These are phyloP conservation scores for Talaromyces pinophilus DNA, from an alignment of 2,329 filamentous ascomycete species.

Conservation along the genomic window DNA sequence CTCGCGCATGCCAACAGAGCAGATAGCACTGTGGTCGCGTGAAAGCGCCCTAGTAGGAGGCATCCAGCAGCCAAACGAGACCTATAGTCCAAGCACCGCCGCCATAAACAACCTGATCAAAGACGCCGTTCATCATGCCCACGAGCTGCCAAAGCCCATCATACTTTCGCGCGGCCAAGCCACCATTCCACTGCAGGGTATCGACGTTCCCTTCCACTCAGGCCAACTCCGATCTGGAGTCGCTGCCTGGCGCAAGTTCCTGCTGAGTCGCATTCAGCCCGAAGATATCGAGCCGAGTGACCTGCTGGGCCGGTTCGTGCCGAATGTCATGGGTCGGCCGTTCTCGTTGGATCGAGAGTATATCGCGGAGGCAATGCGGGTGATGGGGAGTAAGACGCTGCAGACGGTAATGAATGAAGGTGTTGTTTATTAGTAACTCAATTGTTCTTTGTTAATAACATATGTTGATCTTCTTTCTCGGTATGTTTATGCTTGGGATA, in stretches of 20 bases:
- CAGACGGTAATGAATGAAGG: neutral
- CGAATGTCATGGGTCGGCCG: constrained; percentile 96
- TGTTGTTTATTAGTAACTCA: neutral
- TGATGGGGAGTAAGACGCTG: constrained; percentile 1
- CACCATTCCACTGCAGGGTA: constrained; percentile 85
- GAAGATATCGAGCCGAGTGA: constrained; percentile 96
- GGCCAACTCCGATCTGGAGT: constrained; percentile 96
- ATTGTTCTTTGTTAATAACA: too few relatives aligned
- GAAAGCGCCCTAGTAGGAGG: neutral
- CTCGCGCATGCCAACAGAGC: neutral
- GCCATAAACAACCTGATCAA: neutral
- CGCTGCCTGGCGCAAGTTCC: constrained; percentile 43
- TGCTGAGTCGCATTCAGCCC: constrained; percentile 87
- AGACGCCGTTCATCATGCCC: neutral
- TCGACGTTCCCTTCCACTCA: constrained; percentile 98
- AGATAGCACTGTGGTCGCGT: constrained; percentile 1
- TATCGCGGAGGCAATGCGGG: constrained; percentile 1
- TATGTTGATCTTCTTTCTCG: neutral
- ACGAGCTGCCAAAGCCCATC: constrained; percentile 56
- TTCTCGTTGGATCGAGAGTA: constrained; percentile 51
- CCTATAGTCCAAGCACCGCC: neutral
- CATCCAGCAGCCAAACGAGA: neutral
- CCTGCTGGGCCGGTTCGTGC: constrained; percentile 96
- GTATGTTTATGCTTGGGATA: neutral
- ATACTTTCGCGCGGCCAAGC: constrained; percentile 92